Percentiles rank a stretch among this genome's conserved stretches.
Conservation (phyloP, 2,329 filamentous ascomycete genomes). For the Chaetomium olivaceum region DNA sequence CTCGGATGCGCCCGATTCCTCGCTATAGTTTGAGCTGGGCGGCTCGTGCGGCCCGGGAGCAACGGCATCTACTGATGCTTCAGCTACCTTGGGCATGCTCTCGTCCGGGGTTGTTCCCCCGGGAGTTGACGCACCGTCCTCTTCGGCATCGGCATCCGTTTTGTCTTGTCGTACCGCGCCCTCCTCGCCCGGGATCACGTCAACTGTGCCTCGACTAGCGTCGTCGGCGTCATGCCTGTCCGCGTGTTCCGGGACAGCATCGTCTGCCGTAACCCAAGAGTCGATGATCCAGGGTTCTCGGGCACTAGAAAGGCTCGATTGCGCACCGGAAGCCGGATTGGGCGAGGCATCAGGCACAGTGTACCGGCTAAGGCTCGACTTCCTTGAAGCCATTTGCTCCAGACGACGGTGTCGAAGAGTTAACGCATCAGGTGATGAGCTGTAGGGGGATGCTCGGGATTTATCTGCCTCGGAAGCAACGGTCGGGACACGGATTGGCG, state of each 20-base stretch:
- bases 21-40: slow-evolving; percentile 2
- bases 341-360: background rate
- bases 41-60: background rate
- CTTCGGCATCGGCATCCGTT: background rate
- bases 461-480: slow-evolving; percentile 17
- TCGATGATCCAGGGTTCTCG: background rate
- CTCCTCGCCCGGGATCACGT: background rate
- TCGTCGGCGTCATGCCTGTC: background rate
- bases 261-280: background rate
- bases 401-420: slow-evolving; percentile 16
- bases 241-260: background rate
- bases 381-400: slow-evolving; percentile 13
- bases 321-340: background rate
- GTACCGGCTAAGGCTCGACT: slow-evolving; percentile 12
- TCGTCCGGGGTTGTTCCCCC: background rate
- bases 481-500: slow-evolving; percentile 20
- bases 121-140: slow-evolving; percentile 5
- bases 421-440: slow-evolving; percentile 15
- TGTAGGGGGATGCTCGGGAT: background rate
- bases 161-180: background rate
- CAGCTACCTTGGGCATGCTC: background rate
- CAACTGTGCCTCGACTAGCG: background rate
- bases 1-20: slow-evolving; percentile 8
- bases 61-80: background rate
- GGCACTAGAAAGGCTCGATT: background rate